Conservation (phyloP, 2,329 filamentous ascomycete species). For the Phialophora macrospora region DNA sequence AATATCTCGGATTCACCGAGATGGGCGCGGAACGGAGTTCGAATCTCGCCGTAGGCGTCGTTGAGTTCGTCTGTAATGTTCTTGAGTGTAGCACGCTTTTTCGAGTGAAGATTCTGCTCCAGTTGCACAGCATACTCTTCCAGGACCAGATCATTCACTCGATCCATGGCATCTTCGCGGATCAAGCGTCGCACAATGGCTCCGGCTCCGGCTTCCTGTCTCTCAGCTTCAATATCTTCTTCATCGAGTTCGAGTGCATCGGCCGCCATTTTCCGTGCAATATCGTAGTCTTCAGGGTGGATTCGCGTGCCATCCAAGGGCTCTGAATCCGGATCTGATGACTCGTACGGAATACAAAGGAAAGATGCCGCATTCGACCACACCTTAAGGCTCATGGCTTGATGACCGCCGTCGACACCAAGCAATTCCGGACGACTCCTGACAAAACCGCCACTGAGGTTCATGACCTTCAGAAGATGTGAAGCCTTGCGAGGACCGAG, state of each 20-base stretch:
- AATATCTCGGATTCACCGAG: conserved; percentile 81
- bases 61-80: conserved; percentile 94
- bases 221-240: conserved; percentile 95
- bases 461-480: conserved; percentile 84
- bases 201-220: conserved; percentile 83
- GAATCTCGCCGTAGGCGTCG: conserved; percentile 90
- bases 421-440: conserved; percentile 85
- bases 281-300: conserved; percentile 96
- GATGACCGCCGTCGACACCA: conserved; percentile 80
- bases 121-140: conserved; percentile 97
- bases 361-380: conserved; percentile 99
- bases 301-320: conserved; percentile 96
- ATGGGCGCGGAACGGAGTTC: conserved; percentile 71
- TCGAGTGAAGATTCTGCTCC: conserved; percentile 88
- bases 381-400: conserved; percentile 84
- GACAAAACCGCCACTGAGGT: conserved; percentile 85
- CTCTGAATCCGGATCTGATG: conserved; percentile 79
- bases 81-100: conserved; percentile 93
- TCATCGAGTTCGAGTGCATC: conserved; percentile 96
- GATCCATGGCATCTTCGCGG: conserved; percentile 88
- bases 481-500: conserved; percentile 90
- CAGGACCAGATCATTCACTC: conserved; percentile 92
- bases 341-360: conserved; percentile 84
- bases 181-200: conserved; percentile 95
- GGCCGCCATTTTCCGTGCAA: conserved; percentile 97